Base-by-base conservation (phyloP, 2,329 filamentous ascomycete genomes). In the Cladophialophora exuberans region DNA sequence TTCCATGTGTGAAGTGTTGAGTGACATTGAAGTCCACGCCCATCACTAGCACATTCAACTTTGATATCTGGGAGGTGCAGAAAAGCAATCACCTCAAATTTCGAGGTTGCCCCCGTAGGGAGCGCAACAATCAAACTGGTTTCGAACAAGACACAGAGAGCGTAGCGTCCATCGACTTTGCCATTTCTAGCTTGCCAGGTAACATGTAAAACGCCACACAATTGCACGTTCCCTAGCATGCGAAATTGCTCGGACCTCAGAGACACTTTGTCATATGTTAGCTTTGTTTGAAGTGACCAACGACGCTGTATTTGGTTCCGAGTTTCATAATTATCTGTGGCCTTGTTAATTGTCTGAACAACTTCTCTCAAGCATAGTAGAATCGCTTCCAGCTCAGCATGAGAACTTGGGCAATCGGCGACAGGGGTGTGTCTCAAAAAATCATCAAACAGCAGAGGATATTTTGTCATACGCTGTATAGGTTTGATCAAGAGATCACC, bases 401-500 rank as follows among this genome's bases (percentile, higher is more conserved):
- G 88, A 1, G 90, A 87, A 57, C 84, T 84, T 0, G 91, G 90
- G 65, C 91, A 95, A 67, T 97, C 93, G 52, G 83, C 85, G 1
- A 90, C 88, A 1, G 90, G 89, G 0, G 92, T 97, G 62, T 87
- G 82, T 65, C 88, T 92, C 56, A 92, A 79, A 6, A 99, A 78
- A 65, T 97, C 90, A 4, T 85, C 81, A 66, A 97, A 92, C 2
- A 97, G 77, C 3, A 99, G 77, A 9, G 90, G 90, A 67, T 97
- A 97, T 73, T 88, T 90, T 76, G 90, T 96, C 18, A 97, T 83
- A 52, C 93, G 83, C 72, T 99, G 93, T 17, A 97, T 92, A 0
- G 93, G 94, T 89, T 97, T 97, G 63, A 97, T 91, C 52, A 97
- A 79, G 4, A 97, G 79, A 72, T 97, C 94, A 44, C 86, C 84